Base-by-base conservation (phyloP, 106 monocot species). In the Apostasia ramifera region DNA sequence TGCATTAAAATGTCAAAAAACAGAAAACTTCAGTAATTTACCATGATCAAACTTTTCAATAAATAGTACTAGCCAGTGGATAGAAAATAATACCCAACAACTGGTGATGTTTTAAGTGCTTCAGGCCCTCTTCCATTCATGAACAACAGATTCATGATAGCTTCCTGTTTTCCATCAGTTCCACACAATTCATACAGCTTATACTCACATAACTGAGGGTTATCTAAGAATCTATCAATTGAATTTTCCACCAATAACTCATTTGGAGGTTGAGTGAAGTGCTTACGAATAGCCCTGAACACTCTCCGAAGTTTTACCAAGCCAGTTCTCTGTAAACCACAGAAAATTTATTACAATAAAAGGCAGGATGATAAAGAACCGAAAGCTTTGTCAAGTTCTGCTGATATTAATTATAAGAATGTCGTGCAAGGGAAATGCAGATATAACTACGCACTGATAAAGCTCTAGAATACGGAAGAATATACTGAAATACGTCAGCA, bases 401-500 rank as follows among this genome's bases (percentile, higher is more conserved):
- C 26, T 26, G 26, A 52, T 52, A 52, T 6, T 52, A 52, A 52
- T 52, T 6, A 52, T 52, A 52, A 52, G 4, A 52, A 52, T 52
- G 52, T 6, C 52, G 4, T 6, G 4, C 26, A 26, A 26, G 26
- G 26, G 26, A 43, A 70, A 47, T 50, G 55, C 41, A 44, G 43
- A 44, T 57, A 69, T 37, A 79, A 43, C 4, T 61, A 81, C 85
- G 69, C 63, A 90, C 90, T 38, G 98, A 98, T 60, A 93, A 80
- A 85, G 78, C 84, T 66, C 77, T 93, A 50, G 93, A 90, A 87
- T 98, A 98, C 11, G 98, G 98, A 44, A 98, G 73, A 57, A 98
- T 83, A 74, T 98, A 98, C 47, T 93, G 89, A 70, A 98, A 98
- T 59, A 98, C 98, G 90, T 98, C 98, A 59, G 98, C 98, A 76